phyloP scores from a whole-genome alignment of 2,329 filamentous ascomycete genomes.

The Colletotrichum incanum region DNA sequence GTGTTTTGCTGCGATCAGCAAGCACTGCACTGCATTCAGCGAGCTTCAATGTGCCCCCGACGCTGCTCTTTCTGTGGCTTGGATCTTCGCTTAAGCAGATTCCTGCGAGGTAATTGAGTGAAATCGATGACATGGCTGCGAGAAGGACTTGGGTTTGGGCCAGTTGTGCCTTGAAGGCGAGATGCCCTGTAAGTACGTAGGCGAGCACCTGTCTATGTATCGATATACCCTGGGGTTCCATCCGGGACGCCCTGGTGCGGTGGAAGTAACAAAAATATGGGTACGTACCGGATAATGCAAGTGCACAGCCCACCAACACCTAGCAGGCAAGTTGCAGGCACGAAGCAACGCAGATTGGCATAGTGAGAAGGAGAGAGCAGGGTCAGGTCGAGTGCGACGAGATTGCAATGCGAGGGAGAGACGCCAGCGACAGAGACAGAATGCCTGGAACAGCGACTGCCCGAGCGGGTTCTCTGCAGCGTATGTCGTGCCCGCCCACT shows the following conservation, averaged over 20 bases:
- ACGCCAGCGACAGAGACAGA: not conserved
- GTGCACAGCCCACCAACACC: slow-evolving; percentile 30
- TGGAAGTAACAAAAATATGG: not conserved
- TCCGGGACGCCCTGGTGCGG: not conserved
- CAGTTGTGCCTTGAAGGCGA: not conserved
- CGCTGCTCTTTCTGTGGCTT: not conserved
- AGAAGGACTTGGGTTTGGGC: not conserved
- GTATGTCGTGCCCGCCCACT: too few relatives aligned
- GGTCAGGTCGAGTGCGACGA: not conserved
- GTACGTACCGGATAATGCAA: slow-evolving; percentile 10
- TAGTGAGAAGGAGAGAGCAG: not conserved
- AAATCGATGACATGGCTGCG: not conserved
- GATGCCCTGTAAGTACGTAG: not conserved
- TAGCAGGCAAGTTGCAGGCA: slow-evolving; percentile 15
- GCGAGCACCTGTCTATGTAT: not conserved
- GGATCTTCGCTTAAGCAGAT: not conserved
- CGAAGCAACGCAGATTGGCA: slow-evolving; percentile 13
- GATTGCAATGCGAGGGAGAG: not conserved
- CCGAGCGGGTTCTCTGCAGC: slow-evolving; percentile 10
- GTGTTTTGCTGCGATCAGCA: too few relatives aligned
- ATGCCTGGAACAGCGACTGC: slow-evolving; percentile 4
- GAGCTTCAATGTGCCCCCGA: too few relatives aligned
- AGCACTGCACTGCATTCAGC: too few relatives aligned
- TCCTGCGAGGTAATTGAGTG: not conserved
- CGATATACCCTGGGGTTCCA: slow-evolving; percentile 1